phyloP scores from a whole-genome alignment of 139 green algal species.

The Diplosphaera chodatii region DNA sequence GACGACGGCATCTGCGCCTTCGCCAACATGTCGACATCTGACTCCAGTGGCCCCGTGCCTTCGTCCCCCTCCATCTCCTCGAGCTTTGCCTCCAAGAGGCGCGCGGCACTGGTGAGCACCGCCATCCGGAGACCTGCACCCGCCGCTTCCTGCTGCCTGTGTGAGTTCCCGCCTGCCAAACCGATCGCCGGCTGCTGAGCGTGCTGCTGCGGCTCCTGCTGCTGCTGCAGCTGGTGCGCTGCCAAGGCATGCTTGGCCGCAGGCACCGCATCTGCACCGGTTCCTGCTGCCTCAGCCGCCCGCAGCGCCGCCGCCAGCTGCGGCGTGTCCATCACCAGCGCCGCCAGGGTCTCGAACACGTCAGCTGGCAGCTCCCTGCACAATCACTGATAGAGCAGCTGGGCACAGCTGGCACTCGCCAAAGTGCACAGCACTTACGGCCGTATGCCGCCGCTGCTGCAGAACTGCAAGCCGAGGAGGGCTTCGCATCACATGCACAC shows the following conservation, averaged over 20 bases:
- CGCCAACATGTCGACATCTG: slow-evolving; percentile 27
- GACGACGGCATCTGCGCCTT: slow-evolving; percentile 12
- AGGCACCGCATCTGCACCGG: too few species aligned
- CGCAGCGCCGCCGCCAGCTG: slow-evolving; percentile 31
- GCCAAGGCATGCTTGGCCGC: too few species aligned
- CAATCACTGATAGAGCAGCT: too few species aligned
- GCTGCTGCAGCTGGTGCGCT: too few species aligned
- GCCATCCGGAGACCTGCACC: slow-evolving; percentile 57
- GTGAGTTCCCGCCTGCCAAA: too few species aligned
- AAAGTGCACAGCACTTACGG: too few species aligned
- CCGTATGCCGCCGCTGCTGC: too few species aligned
- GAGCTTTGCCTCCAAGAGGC: slow-evolving; percentile 62
- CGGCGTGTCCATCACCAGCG: slow-evolving; percentile 49
- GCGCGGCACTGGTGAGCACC: slow-evolving; percentile 54
- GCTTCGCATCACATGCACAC: too few species aligned
- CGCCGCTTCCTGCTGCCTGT: slow-evolving; percentile 21
- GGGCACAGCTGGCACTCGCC: too few species aligned
- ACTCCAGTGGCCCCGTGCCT: slow-evolving; percentile 53
- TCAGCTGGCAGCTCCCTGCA: slow-evolving; percentile 23
- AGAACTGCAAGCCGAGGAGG: too few species aligned
- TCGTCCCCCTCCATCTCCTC: slow-evolving; percentile 47
- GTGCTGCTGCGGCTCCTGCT: too few species aligned
- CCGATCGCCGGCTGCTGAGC: too few species aligned
- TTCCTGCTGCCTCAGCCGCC: background rate
- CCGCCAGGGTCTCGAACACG: slow-evolving; percentile 44